These are phyloP conservation scores for Neolecta irregularis DNA, from an alignment of 1,139 yeast species.

Conservation along the genomic window DNA sequence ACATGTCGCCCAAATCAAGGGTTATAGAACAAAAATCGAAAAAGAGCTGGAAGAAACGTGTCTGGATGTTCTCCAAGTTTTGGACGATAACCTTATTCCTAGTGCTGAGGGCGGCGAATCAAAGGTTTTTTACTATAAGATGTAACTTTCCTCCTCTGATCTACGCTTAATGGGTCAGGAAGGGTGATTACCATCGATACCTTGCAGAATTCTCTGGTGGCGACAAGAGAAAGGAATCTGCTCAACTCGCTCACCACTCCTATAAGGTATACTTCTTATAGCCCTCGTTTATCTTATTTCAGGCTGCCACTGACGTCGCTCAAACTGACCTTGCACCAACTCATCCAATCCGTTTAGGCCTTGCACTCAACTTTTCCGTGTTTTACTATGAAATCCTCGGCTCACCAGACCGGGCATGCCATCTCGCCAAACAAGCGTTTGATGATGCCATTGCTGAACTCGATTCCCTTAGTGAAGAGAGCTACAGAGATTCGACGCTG, in stretches of 20 bases:
- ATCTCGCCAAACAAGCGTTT: conserved; percentile 96
- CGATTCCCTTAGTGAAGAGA: conserved; percentile 94
- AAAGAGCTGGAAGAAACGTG: conserved; percentile 86
- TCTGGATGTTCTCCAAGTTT: conserved; percentile 79
- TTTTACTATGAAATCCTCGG: conserved; percentile 96
- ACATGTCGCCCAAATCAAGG: conserved; percentile 81
- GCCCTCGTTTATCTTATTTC: background rate
- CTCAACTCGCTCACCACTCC: conserved; percentile 86
- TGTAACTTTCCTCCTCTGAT: conserved; percentile 26
- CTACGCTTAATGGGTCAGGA: conserved; percentile 20
- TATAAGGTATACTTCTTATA: conserved; percentile 34
- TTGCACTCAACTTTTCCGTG: conserved; percentile 94
- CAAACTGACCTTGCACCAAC: conserved; percentile 97
- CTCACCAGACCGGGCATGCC: conserved; percentile 98
- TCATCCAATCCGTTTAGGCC: conserved; percentile 95
- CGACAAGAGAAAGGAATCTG: conserved; percentile 89
- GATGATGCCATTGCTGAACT: conserved; percentile 98
- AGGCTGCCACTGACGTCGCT: conserved; percentile 88
- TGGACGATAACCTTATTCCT: conserved; percentile 80
- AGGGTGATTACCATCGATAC: conserved; percentile 99
- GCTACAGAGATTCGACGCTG: conserved; percentile 94
- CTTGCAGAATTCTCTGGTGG: conserved; percentile 92
- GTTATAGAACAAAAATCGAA: conserved; percentile 92
- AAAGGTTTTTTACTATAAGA: conserved; percentile 94
- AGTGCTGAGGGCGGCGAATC: conserved; percentile 96